Evolutionary conservation across 2,329 filamentous ascomycete species (phyloP), one percentile per base, ranked within the genome.

Genomic region (Alternaria brassicae): DNA sequence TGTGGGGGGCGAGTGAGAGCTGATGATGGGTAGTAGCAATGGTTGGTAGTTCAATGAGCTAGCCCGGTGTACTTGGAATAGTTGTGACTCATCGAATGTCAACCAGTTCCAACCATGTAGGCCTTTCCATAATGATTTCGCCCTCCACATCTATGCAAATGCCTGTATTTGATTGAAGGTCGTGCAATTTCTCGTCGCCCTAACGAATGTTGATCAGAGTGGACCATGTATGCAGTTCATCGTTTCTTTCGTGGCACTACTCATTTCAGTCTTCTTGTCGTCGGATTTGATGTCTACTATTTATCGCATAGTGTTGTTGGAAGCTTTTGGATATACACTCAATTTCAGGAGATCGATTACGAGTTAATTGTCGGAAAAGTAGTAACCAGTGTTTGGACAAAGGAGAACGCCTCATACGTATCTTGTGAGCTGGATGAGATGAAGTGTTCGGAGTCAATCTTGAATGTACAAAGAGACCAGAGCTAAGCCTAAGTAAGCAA

Each of bases 81-180:
- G 5, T 40, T 3, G 12, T 23, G 5, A 8, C 19, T 2, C 0
- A 6, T 12, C 1, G 3, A 8, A 15, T 6, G 19, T 2, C 2
- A 40, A 4, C 15, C 12, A 8, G 2, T 2, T 3, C 7, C 19
- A 7, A 6, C 4, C 6, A 23, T 8, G 19, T 23, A 23, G 37
- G 0, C 10, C 0, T 40, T 2, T 39, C 2, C 6, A 7, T n/a
- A n/a, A n/a, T n/a, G n/a, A n/a, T 0, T 1, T 15, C 19, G 3
- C 7, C 12, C 3, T 15, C 8, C 0, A 15, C 5, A 23, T 7
- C 2, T 7, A 7, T 40, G 4, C 19, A 5, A 4, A 23, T 17
- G 4, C 12, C 10, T 13, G 5, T 5, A 6, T 3, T 23, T 2
- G 6, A 10, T 21, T 40, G 19, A 13, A 21, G 5, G 37, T 7